These are phyloP conservation scores for Lactifluus hygrophoroides DNA, from an alignment of 768 basidiomycete species.

Conservation along the genomic window DNA sequence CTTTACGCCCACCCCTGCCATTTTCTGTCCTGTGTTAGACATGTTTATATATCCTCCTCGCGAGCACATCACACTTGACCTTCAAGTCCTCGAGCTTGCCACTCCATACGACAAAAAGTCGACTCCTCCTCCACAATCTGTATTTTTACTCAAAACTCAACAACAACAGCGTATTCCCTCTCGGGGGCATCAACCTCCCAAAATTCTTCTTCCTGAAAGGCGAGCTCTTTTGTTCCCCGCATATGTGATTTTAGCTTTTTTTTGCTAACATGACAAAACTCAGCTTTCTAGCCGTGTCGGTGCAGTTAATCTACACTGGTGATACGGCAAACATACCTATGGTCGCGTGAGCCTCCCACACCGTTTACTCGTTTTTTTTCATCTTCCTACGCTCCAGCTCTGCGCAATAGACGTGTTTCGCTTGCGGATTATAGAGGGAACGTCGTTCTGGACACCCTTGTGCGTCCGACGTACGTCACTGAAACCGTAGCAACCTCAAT, in stretches of 20 bases:
- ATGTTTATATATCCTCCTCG: conserved; percentile 14
- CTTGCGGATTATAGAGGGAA: conserved; percentile 41
- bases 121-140: not conserved
- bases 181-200: conserved; percentile 19
- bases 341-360: conserved; percentile 47
- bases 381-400: not conserved
- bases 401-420: conserved; percentile 37
- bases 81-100: too few relatives aligned
- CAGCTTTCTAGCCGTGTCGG: conserved; percentile 42
- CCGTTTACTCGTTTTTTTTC: too few relatives aligned
- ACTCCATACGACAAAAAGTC: not conserved
- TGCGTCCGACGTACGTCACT: conserved; percentile 40
- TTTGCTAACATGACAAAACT: conserved; percentile 1
- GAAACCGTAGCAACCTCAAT: not conserved
- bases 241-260: conserved; percentile 4
- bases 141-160: not conserved
- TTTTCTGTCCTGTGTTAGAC: conserved; percentile 2
- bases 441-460: conserved; percentile 40
- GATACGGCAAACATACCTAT: conserved; percentile 37
- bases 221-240: conserved; percentile 10
- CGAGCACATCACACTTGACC: not conserved
- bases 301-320: conserved; percentile 37
- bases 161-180: not conserved
- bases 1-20: conserved; percentile 2
- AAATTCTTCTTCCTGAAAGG: conserved; percentile 26